Evolutionary conservation across 2,329 filamentous ascomycete species (phyloP), one percentile per base, ranked within the genome.

Genomic region (Ophiostoma himal-ulmi): DNA sequence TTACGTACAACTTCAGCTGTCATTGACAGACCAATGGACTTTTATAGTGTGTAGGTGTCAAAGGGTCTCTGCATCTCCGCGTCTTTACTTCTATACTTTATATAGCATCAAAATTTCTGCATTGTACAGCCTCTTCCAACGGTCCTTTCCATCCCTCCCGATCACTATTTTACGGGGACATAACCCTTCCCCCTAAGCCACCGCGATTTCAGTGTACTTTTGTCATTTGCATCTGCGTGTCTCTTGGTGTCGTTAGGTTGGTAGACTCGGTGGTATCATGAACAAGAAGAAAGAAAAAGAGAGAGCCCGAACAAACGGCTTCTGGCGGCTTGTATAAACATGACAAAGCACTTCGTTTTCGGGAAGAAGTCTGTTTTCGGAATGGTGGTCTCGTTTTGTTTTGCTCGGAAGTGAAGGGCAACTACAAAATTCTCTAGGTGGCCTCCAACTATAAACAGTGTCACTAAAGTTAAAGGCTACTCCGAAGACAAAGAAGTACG

Each of bases 1-100:
- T 57, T 62, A 62, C 26, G 57, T 62, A 62, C 57, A 34, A 30
- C 57, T 14, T 62, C 57, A 62, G 57, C 57, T 62, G 26, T 13
- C 57, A 34, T 57, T 17, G 57, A 62, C 26, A 62, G 52, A 57
- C 52, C 13, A n/a, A 48, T 20, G 17, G 11, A 57, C 52, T 22
- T 17, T 62, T 17, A 7, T 62, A 17, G 57, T 10, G 26, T 34
- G 54, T 30, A 20, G 54, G 54, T 60, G 44, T 48, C 44, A 48
- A 48, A 30, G 54, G 52, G 57, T 30, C 26, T 17, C 20, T 62
- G 57, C 26, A 62, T 62, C 57, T 62, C 57, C 57, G 57, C 26
- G 26, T 62, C 22, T 54, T 54, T 57, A 7, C 52, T 30, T 17
- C 2, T 26, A 48, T 13, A 10, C 37, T 39, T 8, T 13, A 48